phyloP scores from a whole-genome alignment of 2,329 filamentous ascomycete species.

The Blastomyces gilchristii region DNA sequence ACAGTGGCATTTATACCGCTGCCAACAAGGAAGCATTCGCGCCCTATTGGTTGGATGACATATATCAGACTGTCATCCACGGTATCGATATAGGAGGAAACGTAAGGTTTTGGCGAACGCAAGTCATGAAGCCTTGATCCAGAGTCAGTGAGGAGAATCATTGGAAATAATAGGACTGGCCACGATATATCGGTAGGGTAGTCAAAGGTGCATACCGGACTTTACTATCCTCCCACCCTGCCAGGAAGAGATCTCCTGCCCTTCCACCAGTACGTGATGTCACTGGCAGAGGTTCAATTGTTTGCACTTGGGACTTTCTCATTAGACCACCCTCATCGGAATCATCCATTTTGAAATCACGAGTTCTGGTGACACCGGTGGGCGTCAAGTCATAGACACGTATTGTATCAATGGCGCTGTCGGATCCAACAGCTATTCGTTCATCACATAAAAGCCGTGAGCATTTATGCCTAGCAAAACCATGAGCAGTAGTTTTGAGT shows the following conservation, averaged over 20 bases:
- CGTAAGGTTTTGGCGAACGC: slow-evolving; percentile 41
- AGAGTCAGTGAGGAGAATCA: neutral
- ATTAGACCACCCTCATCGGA: slow-evolving; percentile 18
- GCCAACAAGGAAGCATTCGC: slow-evolving; percentile 48
- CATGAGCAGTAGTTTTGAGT: slow-evolving; percentile 23
- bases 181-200: neutral
- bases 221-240: slow-evolving; percentile 50
- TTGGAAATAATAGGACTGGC: neutral
- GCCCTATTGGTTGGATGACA: slow-evolving; percentile 47
- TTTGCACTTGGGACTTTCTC: slow-evolving; percentile 24
- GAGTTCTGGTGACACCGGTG: slow-evolving; percentile 32
- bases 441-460: slow-evolving; percentile 44
- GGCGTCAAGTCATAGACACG: slow-evolving; percentile 44
- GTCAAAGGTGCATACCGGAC: slow-evolving; percentile 26
- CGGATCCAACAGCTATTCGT: slow-evolving; percentile 43
- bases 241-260: slow-evolving; percentile 46
- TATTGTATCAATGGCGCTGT: slow-evolving; percentile 34
- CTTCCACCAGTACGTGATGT: slow-evolving; percentile 19
- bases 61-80: slow-evolving; percentile 51
- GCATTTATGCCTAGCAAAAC: slow-evolving; percentile 35
- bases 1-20: slow-evolving; percentile 48
- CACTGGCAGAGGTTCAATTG: slow-evolving; percentile 29
- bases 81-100: slow-evolving; percentile 44
- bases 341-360: slow-evolving; percentile 31
- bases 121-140: slow-evolving; percentile 48